Evolutionary conservation across 306 rosid species (phyloP), one percentile per base, ranked within the genome.

Genomic region (Neltuma alba): DNA sequence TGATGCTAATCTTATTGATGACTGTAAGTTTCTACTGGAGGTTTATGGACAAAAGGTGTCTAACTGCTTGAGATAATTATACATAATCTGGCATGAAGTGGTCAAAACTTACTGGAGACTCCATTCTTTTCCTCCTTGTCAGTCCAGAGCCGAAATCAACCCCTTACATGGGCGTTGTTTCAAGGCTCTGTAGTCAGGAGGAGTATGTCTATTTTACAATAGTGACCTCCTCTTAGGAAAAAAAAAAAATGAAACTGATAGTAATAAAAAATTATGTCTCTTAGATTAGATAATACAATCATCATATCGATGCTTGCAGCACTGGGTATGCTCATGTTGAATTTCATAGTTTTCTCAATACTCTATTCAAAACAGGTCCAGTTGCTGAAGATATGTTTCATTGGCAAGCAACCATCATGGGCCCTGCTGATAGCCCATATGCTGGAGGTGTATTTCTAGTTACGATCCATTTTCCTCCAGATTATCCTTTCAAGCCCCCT

Each of bases 321-420:
- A 31, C 18, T 64, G 69, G 31, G 52, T 67, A 14, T 62, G 60
- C 3, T 71, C 36, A 36, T 70, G 54, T 76, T 25, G 50, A 41
- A 58, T 54, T 33, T 63, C 31, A 36, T 63, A 30, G 9, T 58
- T 2, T 69, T 13, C 41, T 34, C 28, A 7, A 47, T 61, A 2
- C 18, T 75, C 37, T 57, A 87, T 91, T 58, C 90, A 83, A 76
- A 28, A 60, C 66, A 60, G 66, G 66, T 60, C 66, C 66, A 60
- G 66, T 60, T 60, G 66, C 66, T 28, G 66, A 60, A 60, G 66
- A 60, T 60, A 28, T 60, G 38, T 60, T 60, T 28, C 66, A 60
- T 30, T 60, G 66, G 66, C 66, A 60, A 60, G 66, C 66, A 14
- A 60, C 66, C n/a, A 60, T 60, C 33, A 60, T 60, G 66, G 66